phyloP scores from a whole-genome alignment of 2,329 filamentous ascomycete genomes.

The Mariannaea sp. region DNA sequence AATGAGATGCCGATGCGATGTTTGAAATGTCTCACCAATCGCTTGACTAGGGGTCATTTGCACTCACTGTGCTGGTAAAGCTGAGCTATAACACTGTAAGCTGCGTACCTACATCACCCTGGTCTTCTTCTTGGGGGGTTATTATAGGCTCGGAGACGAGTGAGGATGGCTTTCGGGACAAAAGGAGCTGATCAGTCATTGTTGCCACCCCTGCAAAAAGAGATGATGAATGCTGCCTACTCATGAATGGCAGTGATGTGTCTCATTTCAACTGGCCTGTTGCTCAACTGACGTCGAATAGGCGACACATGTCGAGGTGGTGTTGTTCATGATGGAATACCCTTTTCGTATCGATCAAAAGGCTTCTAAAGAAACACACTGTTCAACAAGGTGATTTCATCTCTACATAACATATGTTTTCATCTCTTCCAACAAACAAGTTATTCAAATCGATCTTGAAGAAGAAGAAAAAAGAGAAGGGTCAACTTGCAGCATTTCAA shows the following conservation, averaged over 20 bases:
- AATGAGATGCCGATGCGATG: conserved; percentile 18
- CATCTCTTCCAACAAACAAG: too few species aligned
- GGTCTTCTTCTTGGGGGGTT: not conserved
- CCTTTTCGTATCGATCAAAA: too few species aligned
- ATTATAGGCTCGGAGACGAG: not conserved
- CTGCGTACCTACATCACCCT: not conserved
- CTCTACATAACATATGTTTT: too few species aligned
- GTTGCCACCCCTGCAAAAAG: not conserved
- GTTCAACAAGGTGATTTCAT: too few species aligned
- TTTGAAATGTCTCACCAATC: conserved; percentile 18
- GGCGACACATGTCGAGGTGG: too few species aligned
- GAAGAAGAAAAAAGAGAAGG: too few species aligned
- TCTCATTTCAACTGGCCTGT: not conserved
- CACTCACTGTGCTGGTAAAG: conserved; percentile 4
- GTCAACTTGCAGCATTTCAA: too few species aligned
- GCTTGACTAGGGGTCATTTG: too few species aligned
- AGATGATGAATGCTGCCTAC: conserved; percentile 1
- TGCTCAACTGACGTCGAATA: not conserved
- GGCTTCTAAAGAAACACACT: too few species aligned
- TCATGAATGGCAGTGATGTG: too few species aligned
- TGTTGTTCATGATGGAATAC: too few species aligned
- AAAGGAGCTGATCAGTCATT: not conserved
- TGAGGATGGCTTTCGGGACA: not conserved
- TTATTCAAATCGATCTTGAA: too few species aligned
- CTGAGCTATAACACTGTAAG: not conserved